Conservation (phyloP, 1,284 basidiomycete genomes). For the Microbotryum intermedium region DNA sequence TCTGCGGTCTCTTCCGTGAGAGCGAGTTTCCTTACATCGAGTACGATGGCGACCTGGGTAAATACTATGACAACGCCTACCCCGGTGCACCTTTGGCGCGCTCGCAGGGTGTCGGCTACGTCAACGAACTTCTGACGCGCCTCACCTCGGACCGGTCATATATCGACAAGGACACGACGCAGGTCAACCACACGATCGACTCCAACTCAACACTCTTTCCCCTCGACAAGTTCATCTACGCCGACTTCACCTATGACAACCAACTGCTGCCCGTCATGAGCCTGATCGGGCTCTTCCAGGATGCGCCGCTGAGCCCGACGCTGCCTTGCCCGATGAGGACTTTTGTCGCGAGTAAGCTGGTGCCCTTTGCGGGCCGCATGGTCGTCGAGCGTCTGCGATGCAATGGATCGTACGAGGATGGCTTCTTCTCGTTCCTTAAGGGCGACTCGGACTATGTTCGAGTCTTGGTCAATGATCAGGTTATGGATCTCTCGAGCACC, state of each 20-base stretch:
- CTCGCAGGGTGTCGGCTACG: slow-evolving; percentile 52
- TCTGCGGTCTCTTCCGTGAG: no score
- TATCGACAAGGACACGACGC: slow-evolving; percentile 57
- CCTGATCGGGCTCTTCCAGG: slow-evolving; percentile 65
- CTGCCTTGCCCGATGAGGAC: slow-evolving; percentile 53
- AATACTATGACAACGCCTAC: slow-evolving; percentile 52
- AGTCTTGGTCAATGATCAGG: no score
- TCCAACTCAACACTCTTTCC: slow-evolving; percentile 60
- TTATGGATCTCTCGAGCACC: no score
- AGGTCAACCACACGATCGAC: slow-evolving; percentile 68
- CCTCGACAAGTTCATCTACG: slow-evolving; percentile 12
- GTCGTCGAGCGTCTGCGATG: slow-evolving; percentile 55
- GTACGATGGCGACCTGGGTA: slow-evolving; percentile 55
- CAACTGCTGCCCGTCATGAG: slow-evolving; percentile 10
- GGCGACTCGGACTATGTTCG: no score
- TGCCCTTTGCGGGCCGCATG: slow-evolving; percentile 58
- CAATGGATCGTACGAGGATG: not conserved
- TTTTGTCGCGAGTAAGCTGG: slow-evolving; percentile 46
- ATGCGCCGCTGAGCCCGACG: slow-evolving; percentile 61
- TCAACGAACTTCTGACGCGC: slow-evolving; percentile 75
- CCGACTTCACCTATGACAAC: slow-evolving; percentile 27
- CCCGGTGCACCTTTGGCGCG: slow-evolving; percentile 35
- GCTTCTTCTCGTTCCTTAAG: no score
- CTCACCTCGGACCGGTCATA: slow-evolving; percentile 47
- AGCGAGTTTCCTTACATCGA: slow-evolving; percentile 3